Base-by-base conservation (phyloP, 805 yeast genomes). In the Wickerhamiella alocasiicola region DNA sequence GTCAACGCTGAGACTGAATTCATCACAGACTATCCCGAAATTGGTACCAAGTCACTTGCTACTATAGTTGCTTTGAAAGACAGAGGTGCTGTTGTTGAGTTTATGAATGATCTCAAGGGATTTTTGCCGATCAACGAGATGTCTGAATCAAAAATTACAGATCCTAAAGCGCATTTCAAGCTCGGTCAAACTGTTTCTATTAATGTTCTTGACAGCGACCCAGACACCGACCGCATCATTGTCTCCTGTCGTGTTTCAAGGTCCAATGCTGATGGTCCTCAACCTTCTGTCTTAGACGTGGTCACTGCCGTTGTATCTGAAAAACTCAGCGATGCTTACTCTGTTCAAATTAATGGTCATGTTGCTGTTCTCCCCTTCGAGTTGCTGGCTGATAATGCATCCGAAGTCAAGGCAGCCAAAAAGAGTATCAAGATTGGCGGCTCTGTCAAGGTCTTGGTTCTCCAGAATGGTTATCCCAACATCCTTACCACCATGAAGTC, bases 71-170 rank as follows among this genome's bases (percentile, higher is more conserved):
- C 71, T 25, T 71, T 88, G 50, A 72, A 73, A 36, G 76, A 78
- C 44, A 67, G 70, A 44, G 98, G 98, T 52, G 94, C 82, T 35
- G 63, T 85, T 32, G 75, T 91, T 5, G 72, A 85, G 12, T 85
- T 91, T 55, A 87, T 83, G 54, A 94, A 91, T 41, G 67, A 69
- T 40, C 58, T 82, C 31, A 72, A 68, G 49, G 98, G 85, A 0
- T 87, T 74, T 56, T 65, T 91, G 46, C 97, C 98, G 23, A 74
- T 77, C 48, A 66, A 78, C 41, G 97, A 91, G 63, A 81, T 91
- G 52, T 79, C 93, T 41, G 97, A 91, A 61, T 76, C 94, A 1
- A 82, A 72, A 56, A 91, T 87, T 29, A 69, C 67, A 39, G 72
- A 74, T 42, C 85, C 95, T 15, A 73, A 71, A 49, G 88, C 85